phyloP scores from a whole-genome alignment of 352 stramenopile species.

The Phytopythium kandeliae region DNA sequence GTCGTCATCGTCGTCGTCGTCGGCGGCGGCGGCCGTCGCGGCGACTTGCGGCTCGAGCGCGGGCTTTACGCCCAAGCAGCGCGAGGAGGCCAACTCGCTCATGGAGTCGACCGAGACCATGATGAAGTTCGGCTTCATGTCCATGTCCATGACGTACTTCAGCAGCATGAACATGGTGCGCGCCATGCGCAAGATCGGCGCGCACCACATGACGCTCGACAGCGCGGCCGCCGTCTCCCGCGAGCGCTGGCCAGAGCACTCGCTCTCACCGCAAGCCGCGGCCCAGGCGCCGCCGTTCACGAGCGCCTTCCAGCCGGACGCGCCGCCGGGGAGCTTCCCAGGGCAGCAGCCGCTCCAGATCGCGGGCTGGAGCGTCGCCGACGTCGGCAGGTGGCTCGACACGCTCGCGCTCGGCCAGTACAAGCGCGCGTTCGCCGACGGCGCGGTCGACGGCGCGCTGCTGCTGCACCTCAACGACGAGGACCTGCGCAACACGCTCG shows the following conservation, averaged over 20 bases:
- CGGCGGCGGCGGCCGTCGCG: background rate
- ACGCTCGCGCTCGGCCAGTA: slow-evolving; percentile 87
- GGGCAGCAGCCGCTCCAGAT: slow-evolving; percentile 66
- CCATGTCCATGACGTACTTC: slow-evolving; percentile 97
- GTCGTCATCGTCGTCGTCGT: slow-evolving; percentile 5
- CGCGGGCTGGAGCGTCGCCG: slow-evolving; percentile 78
- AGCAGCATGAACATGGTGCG: slow-evolving; percentile 96
- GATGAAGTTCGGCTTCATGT: slow-evolving; percentile 99
- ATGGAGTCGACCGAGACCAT: slow-evolving; percentile 97
- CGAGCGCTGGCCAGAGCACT: slow-evolving; percentile 55
- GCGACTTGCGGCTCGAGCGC: slow-evolving; percentile 8
- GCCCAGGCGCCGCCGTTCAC: too few relatives aligned
- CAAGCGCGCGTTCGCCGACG: slow-evolving; percentile 85
- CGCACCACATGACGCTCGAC: slow-evolving; percentile 89
- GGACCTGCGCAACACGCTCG: slow-evolving; percentile 92
- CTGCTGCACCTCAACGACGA: slow-evolving; percentile 88
- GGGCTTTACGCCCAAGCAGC: slow-evolving; percentile 73
- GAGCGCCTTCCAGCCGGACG: slow-evolving; percentile 33
- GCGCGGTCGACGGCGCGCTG: slow-evolving; percentile 85
- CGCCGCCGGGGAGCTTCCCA: slow-evolving; percentile 44
- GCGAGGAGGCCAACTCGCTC: slow-evolving; percentile 84
- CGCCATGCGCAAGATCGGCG: slow-evolving; percentile 93
- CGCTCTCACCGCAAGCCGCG: too few relatives aligned
- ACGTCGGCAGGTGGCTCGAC: slow-evolving; percentile 89
- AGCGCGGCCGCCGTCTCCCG: slow-evolving; percentile 59